phyloP scores from a whole-genome alignment of 2,329 filamentous ascomycete genomes.

The Talaromyces amestolkiae region DNA sequence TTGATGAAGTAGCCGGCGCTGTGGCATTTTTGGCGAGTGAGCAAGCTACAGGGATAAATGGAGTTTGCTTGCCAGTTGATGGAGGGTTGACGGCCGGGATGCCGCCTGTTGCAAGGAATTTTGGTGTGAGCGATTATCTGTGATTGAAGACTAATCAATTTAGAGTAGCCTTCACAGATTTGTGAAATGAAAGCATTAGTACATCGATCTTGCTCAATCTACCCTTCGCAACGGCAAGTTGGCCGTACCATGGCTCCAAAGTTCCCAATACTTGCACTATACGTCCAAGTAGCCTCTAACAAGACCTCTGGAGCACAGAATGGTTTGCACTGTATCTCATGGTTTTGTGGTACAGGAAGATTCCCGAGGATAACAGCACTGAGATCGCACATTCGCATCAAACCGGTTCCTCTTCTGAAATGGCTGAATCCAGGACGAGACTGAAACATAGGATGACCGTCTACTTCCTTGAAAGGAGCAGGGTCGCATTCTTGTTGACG shows the following conservation, averaged over 20 bases:
- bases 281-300: slow-evolving; percentile 30
- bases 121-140: slow-evolving; percentile 24
- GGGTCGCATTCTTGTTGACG: not conserved
- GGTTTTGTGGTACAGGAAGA: slow-evolving; percentile 33
- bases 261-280: slow-evolving; percentile 38
- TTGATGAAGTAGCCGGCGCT: slow-evolving; percentile 28
- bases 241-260: slow-evolving; percentile 29
- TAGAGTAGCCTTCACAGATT: slow-evolving; percentile 36
- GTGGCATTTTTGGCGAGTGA: slow-evolving; percentile 22
- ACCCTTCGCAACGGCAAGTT: not conserved
- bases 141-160: slow-evolving; percentile 10
- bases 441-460: not conserved
- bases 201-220: not conserved
- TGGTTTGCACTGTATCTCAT: slow-evolving; percentile 40
- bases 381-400: slow-evolving; percentile 21
- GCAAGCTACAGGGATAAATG: slow-evolving; percentile 18
- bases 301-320: slow-evolving; percentile 31
- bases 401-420: not conserved
- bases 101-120: slow-evolving; percentile 23
- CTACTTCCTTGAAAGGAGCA: not conserved
- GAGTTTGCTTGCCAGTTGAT: slow-evolving; percentile 27
- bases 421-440: not conserved
- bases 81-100: slow-evolving; percentile 27
- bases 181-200: not conserved
- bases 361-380: slow-evolving; percentile 29